Conservation (phyloP, 2,329 filamentous ascomycete genomes). For the Sarocladium oryzae region DNA sequence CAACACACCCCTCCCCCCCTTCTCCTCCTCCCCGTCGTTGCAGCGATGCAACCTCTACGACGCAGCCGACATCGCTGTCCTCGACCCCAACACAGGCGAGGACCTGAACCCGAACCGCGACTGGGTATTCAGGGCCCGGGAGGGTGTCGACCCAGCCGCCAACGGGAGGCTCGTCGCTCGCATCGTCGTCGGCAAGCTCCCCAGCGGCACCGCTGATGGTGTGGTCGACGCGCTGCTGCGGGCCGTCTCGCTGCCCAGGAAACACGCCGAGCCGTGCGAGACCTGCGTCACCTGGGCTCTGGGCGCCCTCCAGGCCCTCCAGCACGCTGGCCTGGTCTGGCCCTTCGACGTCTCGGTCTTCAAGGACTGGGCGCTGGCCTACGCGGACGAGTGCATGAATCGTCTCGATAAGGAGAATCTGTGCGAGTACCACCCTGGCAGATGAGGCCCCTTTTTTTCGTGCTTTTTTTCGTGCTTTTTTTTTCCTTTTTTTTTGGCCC, state of each 20-base stretch:
- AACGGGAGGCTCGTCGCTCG: not conserved
- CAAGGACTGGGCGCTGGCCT: not conserved
- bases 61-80: not conserved
- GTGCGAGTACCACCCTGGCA: not conserved
- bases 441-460: too few relatives aligned
- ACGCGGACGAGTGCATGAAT: not conserved
- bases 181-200: not conserved
- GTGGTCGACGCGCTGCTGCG: not conserved
- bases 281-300: not conserved
- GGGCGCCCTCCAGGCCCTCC: not conserved
- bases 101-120: not conserved
- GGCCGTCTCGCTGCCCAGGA: not conserved
- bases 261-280: not conserved
- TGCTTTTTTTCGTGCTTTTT: too few relatives aligned
- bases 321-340: not conserved
- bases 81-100: not conserved
- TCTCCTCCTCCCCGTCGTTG: too few relatives aligned
- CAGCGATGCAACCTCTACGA: not conserved
- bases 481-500: too few relatives aligned
- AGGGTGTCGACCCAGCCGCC: not conserved
- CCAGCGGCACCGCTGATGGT: not conserved
- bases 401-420: not conserved
- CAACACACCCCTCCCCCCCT: too few relatives aligned
- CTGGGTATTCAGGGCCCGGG: not conserved
- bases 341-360: not conserved